Evolutionary conservation across 371 early-diverging fungal species (phyloP).

Genomic region (Mucor plumbeus): DNA sequence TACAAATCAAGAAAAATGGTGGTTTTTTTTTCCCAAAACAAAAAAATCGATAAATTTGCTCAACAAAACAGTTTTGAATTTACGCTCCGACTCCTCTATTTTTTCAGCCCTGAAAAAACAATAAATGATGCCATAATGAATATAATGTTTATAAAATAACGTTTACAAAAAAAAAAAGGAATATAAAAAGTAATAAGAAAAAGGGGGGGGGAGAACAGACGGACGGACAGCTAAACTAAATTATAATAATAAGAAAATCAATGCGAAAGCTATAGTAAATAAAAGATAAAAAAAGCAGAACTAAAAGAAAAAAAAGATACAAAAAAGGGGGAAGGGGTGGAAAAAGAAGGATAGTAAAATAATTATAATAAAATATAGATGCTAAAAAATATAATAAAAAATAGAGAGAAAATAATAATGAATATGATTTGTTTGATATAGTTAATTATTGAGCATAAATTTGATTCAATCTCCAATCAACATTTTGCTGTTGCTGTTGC

Average conservation of each 20-base stretch:
- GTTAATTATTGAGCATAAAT: slow-evolving; percentile 19
- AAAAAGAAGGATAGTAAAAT: not conserved
- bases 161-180: not conserved
- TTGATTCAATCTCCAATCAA: slow-evolving; percentile 20
- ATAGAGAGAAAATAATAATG: not conserved
- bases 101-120: not conserved
- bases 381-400: not conserved
- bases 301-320: not conserved
- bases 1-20: no score
- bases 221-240: slow-evolving; percentile 1
- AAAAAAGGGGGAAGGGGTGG: not conserved
- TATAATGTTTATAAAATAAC: not conserved
- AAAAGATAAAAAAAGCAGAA: slow-evolving; percentile 6
- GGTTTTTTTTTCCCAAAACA: no score
- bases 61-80: no score
- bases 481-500: not conserved
- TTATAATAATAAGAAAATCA: slow-evolving; percentile 11
- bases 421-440: not conserved
- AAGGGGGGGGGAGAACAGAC: not conserved
- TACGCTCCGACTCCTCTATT: not conserved
- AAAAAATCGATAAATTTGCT: no score
- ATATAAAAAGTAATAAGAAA: not conserved
- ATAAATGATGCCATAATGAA: not conserved
- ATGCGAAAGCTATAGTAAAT: slow-evolving; percentile 1
- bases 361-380: not conserved